Percentiles rank a stretch among this genome's conserved stretches.
phyloP scores from a whole-genome alignment of 2,329 filamentous ascomycete species.

The Talaromyces rugulosus region DNA sequence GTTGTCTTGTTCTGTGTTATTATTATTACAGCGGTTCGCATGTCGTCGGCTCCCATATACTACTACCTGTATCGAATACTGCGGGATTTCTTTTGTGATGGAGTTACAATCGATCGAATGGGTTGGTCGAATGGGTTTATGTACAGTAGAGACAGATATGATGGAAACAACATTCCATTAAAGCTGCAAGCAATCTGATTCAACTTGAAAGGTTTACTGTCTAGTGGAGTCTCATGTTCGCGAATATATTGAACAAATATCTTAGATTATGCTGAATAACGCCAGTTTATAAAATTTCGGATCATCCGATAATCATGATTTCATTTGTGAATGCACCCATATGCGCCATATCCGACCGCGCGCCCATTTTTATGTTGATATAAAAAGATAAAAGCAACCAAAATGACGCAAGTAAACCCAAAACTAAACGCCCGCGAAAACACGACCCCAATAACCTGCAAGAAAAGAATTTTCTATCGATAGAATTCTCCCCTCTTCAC shows the following conservation, averaged over 20 bases:
- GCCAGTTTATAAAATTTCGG: background rate
- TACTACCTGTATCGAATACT: background rate
- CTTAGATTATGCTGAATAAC: background rate
- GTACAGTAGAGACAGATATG: background rate
- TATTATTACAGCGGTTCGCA: background rate
- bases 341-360: background rate
- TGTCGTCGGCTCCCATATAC: background rate
- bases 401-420: background rate
- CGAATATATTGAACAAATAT: background rate
- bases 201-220: background rate
- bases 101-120: background rate
- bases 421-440: background rate
- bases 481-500: slow-evolving; percentile 98
- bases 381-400: background rate
- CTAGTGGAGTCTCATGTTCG: background rate
- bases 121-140: background rate
- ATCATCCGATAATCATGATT: background rate
- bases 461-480: slow-evolving; percentile 49
- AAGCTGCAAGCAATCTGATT: background rate
- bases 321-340: background rate
- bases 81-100: background rate
- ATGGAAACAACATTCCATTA: background rate
- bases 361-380: background rate
- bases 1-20: background rate
- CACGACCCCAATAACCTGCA: background rate